A percentile compares a stretch with the other conserved stretches of the same genome.
phyloP scores from a whole-genome alignment of 1,284 basidiomycete species.

The Tylopilus orsonianus region DNA sequence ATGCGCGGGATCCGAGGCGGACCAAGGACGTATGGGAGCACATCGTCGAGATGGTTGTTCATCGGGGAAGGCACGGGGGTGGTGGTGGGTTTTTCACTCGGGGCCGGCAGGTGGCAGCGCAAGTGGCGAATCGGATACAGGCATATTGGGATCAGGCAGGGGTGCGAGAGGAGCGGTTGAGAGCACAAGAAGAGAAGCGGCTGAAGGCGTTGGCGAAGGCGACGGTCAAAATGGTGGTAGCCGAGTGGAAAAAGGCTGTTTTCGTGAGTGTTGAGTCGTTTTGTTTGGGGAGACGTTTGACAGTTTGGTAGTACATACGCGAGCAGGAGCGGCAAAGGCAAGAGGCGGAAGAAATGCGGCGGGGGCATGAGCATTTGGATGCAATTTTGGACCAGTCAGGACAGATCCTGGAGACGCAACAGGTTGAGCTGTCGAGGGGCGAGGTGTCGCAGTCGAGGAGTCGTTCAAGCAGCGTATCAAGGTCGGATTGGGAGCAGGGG shows the following conservation, averaged over 20 bases:
- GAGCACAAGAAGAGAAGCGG: conserved; percentile 66
- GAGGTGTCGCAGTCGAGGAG: conserved; percentile 45
- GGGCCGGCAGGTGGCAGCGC: conserved; percentile 48
- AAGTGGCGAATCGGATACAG: conserved; percentile 70
- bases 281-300: background rate
- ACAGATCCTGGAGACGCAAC: conserved; percentile 83
- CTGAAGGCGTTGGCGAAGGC: conserved; percentile 69
- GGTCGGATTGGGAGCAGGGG: conserved; percentile 41
- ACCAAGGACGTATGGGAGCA: conserved; percentile 56
- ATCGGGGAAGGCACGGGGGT: conserved; percentile 31
- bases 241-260: conserved; percentile 89
- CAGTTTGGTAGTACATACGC: conserved; percentile 26
- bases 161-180: conserved; percentile 64
- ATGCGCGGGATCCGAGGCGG: conserved; percentile 30
- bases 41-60: conserved; percentile 47
- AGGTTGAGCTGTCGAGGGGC: conserved; percentile 60
- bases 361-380: conserved; percentile 84
- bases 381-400: conserved; percentile 90
- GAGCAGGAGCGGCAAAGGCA: conserved; percentile 30
- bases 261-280: conserved; percentile 55
- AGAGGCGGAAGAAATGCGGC: conserved; percentile 61
- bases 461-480: conserved; percentile 53
- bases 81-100: conserved; percentile 39
- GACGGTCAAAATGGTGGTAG: conserved; percentile 68
- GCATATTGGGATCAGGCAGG: conserved; percentile 78